phyloP scores from a whole-genome alignment of 495 filamentous ascomycete species.

The Peziza echinospora region DNA sequence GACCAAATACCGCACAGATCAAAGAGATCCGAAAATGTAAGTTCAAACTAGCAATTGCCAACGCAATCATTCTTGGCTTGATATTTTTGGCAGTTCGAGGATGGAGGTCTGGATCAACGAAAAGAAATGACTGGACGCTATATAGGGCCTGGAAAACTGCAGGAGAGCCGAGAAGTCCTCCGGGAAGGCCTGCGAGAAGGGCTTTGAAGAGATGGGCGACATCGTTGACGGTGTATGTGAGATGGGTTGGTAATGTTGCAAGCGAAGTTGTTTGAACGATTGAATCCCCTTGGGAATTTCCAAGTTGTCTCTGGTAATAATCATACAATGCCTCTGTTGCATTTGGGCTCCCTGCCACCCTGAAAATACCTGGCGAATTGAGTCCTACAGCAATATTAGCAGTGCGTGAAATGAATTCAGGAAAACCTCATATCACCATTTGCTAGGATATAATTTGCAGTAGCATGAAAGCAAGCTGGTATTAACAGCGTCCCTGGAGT shows the following conservation, averaged over 20 bases:
- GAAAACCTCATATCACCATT: conserved; percentile 31
- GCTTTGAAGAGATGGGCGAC: conserved; percentile 53
- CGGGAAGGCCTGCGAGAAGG: conserved; percentile 46
- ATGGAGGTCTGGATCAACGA: conserved; percentile 27
- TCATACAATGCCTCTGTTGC: conserved; percentile 36
- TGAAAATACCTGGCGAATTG: conserved; percentile 37
- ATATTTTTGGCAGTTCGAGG: conserved; percentile 30
- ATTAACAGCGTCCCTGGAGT: conserved; percentile 40
- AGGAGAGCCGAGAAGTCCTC: conserved; percentile 49
- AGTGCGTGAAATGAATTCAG: background rate
- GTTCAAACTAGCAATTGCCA: conserved; percentile 33
- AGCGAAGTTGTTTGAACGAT: conserved; percentile 32
- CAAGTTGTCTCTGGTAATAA: conserved; percentile 32
- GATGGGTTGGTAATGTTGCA: conserved; percentile 33
- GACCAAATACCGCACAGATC: conserved; percentile 44
- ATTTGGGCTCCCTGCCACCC: conserved; percentile 36
- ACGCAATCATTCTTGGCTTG: conserved; percentile 39
- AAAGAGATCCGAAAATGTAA: conserved; percentile 38
- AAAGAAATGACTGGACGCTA: conserved; percentile 35
- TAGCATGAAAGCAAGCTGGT: conserved; percentile 56
- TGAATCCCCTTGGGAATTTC: conserved; percentile 25
- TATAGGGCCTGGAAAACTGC: conserved; percentile 43
- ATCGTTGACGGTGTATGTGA: conserved; percentile 37
- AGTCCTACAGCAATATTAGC: conserved; percentile 16
- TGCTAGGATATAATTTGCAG: conserved; percentile 39